These are phyloP conservation scores for Podila minutissima DNA, from an alignment of 192 early-diverging fungal genomes.

Conservation along the genomic window DNA sequence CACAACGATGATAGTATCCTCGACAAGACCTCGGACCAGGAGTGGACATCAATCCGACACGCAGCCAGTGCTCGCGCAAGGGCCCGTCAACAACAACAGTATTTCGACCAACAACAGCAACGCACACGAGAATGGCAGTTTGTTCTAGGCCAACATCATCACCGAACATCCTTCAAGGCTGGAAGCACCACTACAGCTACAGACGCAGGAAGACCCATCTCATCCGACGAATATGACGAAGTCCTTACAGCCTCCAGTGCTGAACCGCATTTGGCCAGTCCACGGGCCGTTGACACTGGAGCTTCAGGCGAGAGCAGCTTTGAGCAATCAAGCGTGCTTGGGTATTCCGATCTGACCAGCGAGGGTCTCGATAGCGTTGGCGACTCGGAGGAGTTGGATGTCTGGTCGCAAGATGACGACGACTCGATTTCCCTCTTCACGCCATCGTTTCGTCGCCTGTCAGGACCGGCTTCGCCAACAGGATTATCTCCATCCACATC, in stretches of 20 bases:
- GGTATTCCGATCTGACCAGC: conserved; percentile 35
- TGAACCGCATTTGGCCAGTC: conserved; percentile 13
- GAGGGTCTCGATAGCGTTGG: conserved; percentile 34
- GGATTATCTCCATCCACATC: conserved; percentile 13
- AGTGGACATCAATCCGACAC: conserved; percentile 46
- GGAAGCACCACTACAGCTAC: background rate
- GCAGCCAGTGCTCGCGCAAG: conserved; percentile 22
- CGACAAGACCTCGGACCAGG: conserved; percentile 29
- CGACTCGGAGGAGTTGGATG: conserved; percentile 36
- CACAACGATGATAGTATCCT: conserved; percentile 19
- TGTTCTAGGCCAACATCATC: conserved; percentile 30
- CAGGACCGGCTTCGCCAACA: conserved; percentile 1
- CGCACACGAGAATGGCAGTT: conserved; percentile 48
- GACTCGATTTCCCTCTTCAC: conserved; percentile 7
- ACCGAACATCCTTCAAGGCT: background rate
- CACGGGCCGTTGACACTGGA: background rate
- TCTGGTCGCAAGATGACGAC: conserved; percentile 48
- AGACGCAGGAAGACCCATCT: background rate
- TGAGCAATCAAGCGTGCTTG: conserved; percentile 20
- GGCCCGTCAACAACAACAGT: conserved; percentile 40
- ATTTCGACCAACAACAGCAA: conserved; percentile 37
- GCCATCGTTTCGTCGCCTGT: conserved; percentile 2
- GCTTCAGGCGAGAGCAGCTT: background rate
- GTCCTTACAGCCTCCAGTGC: conserved; percentile 5
- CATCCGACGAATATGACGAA: conserved; percentile 36